These are phyloP conservation scores for Pochonia chlamydosporia DNA, from an alignment of 2,329 filamentous ascomycete species.

Conservation along the genomic window DNA sequence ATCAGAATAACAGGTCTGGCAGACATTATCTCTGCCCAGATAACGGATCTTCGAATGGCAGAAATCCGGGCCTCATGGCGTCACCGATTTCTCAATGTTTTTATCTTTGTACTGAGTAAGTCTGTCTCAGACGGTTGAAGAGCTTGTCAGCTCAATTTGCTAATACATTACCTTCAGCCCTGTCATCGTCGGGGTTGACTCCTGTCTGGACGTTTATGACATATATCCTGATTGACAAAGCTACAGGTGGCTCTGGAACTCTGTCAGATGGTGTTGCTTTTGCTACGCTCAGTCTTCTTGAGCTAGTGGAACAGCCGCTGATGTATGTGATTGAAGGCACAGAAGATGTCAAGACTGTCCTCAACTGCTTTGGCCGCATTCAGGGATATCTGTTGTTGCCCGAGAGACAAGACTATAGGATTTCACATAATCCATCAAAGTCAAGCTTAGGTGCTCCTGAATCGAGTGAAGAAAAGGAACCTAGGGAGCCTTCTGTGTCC, in stretches of 20 bases:
- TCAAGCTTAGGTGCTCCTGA: too few species aligned
- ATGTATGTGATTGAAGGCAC: constrained; percentile 11
- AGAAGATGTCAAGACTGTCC: constrained; percentile 14
- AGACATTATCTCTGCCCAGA: constrained; percentile 22
- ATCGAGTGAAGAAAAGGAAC: constrained; percentile 11
- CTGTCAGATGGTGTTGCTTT: constrained; percentile 13
- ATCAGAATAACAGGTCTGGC: constrained; percentile 36
- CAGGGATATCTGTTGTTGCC: constrained; percentile 14
- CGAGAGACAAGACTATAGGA: too few species aligned
- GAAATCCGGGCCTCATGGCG: constrained; percentile 27
- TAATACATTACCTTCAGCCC: constrained; percentile 4
- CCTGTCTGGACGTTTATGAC: constrained; percentile 13
- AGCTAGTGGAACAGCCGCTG: constrained; percentile 12
- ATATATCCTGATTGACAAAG: constrained; percentile 11
- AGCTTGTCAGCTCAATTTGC: not conserved
- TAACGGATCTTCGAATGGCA: constrained; percentile 26
- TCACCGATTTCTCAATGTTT: constrained; percentile 16
- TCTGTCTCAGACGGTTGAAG: too few species aligned
- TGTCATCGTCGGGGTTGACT: constrained; percentile 11
- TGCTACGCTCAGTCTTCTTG: constrained; percentile 11
- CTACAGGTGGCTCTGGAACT: constrained; percentile 4
- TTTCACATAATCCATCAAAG: too few species aligned
- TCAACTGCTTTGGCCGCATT: constrained; percentile 15
- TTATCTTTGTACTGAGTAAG: constrained; percentile 12
- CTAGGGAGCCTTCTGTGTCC: too few species aligned